These are phyloP conservation scores for Aspergillus cristatus DNA, from an alignment of 495 filamentous ascomycete species.

Conservation along the genomic window DNA sequence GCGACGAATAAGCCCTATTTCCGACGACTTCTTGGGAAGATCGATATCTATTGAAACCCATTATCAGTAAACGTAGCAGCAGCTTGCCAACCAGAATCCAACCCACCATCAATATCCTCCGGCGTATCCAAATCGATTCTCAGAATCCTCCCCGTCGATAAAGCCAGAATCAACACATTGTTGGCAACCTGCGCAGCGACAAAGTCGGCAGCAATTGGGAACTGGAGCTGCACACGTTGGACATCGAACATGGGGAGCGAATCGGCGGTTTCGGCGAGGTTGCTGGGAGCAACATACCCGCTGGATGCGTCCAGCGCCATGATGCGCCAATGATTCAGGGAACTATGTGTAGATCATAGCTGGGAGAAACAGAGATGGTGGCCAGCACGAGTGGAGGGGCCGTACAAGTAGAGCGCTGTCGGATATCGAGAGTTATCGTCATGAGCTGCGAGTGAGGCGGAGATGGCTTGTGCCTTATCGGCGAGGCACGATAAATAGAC, in stretches of 20 bases:
- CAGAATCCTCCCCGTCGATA: conserved; percentile 80
- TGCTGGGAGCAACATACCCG: conserved; percentile 46
- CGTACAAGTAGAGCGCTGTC: too few species aligned
- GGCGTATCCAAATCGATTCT: conserved; percentile 90
- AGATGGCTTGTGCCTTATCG: too few species aligned
- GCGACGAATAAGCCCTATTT: conserved; percentile 81
- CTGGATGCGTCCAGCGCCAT: conserved; percentile 47
- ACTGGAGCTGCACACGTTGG: conserved; percentile 81
- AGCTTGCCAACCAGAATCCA: neutral
- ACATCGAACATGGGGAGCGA: conserved; percentile 86
- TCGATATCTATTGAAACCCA: conserved; percentile 80
- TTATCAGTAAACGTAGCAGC: too few species aligned
- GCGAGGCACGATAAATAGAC: too few species aligned
- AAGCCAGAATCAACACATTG: conserved; percentile 85
- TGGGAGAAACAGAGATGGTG: conserved; percentile 3
- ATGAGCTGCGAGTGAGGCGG: too few species aligned
- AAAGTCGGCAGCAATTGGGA: conserved; percentile 85
- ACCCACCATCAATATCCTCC: conserved; percentile 85
- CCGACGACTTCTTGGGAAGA: conserved; percentile 84
- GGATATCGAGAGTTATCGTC: too few species aligned
- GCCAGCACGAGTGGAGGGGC: conserved; percentile 4
- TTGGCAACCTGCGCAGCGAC: conserved; percentile 95
- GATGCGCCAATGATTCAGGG: conserved; percentile 22
- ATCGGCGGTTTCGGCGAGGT: conserved; percentile 47
- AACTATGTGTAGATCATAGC: conserved; percentile 36